Base-by-base conservation (phyloP, 352 stramenopile genomes). In the Phytopythium oedochilum region DNA sequence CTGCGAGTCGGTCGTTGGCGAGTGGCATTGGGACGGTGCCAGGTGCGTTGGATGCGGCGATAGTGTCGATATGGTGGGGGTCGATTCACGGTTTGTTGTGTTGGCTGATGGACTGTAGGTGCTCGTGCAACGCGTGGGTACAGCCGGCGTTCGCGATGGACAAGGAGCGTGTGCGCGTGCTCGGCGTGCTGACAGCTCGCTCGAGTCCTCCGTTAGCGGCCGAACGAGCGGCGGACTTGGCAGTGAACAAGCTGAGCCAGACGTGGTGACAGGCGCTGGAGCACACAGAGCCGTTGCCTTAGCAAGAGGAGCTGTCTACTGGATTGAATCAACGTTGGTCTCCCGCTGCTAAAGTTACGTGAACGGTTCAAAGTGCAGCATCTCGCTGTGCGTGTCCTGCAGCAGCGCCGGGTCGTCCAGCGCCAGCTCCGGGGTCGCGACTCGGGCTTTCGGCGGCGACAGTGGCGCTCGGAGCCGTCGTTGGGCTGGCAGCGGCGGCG, bases 1-100 rank as follows among this genome's bases (percentile, higher is more conserved):
- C 5, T 87, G 76, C 52, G 56, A 42, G 14, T 60, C 57, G 2
- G 45, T 71, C 29, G 64, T 87, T 17, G 76, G 76, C 0, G 58
- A 87, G 45, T 87, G 71, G 73, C 59, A 55, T n/a, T 86, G 75
- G 75, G 71, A 82, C 48, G 70, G 66, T 26, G 42, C 66, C 23
- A 73, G 64, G 73, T 80, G 55, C 49, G 64, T 65, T 8, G 17
- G 28, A 15, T 6, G 14, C 29, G 28, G 22, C 22, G 9, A n/a
- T 2, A 0, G 6, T 5, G 29, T 25, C 3, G 11, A 23, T 18
- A 5, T 26, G 5, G 11, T n/a, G 10, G 29, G 29, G 0, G 34
- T 12, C 34, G 20, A 35, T 40, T 44, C 22, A 43, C 22, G 18
- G 29, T 23, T n/a, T 55, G 39, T 26, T 9, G 20, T 6, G 15